Percentiles rank a stretch among this genome's conserved stretches.
These are phyloP conservation scores for Alternaria solani DNA, from an alignment of 2,329 filamentous ascomycete genomes.

Conservation along the genomic window DNA sequence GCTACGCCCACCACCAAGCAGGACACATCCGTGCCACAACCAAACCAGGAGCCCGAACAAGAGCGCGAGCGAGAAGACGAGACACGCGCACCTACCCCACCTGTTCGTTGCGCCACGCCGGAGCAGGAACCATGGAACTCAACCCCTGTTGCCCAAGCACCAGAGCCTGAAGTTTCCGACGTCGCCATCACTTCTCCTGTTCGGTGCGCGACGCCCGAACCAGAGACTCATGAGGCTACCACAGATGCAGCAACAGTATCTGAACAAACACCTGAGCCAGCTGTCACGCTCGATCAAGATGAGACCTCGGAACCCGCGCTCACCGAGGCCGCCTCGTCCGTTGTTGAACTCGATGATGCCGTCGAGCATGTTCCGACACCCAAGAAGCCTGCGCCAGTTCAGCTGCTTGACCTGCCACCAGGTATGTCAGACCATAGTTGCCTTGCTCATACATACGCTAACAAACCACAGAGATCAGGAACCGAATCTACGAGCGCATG, in stretches of 20 bases:
- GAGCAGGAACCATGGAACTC: conserved; percentile 18
- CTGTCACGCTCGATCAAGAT: neutral
- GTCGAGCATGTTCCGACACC: neutral
- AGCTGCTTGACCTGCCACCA: conserved; percentile 15
- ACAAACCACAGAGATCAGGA: conserved; percentile 17
- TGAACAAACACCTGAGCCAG: neutral
- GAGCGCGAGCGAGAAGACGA: neutral
- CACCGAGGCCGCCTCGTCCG: neutral
- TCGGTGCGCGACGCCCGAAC: conserved; percentile 1
- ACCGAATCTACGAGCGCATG: conserved; percentile 21
- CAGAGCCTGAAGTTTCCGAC: neutral
- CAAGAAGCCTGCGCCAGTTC: conserved; percentile 10
- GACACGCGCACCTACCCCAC: neutral
- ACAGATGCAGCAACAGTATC: neutral
- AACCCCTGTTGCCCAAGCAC: neutral
- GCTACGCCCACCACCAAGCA: conserved; percentile 4
- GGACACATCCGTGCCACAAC: neutral
- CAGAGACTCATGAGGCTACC: neutral
- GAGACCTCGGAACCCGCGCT: neutral
- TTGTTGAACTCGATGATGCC: neutral
- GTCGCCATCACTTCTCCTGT: neutral
- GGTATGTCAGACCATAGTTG: conserved; percentile 3
- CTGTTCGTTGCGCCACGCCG: conserved; percentile 15
- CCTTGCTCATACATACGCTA: neutral
- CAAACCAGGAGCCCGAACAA: neutral